Evolutionary conservation across 148 eudicot genomes (phyloP), one percentile per base, ranked within the genome.

Genomic region (Dianthus caryophyllus): DNA sequence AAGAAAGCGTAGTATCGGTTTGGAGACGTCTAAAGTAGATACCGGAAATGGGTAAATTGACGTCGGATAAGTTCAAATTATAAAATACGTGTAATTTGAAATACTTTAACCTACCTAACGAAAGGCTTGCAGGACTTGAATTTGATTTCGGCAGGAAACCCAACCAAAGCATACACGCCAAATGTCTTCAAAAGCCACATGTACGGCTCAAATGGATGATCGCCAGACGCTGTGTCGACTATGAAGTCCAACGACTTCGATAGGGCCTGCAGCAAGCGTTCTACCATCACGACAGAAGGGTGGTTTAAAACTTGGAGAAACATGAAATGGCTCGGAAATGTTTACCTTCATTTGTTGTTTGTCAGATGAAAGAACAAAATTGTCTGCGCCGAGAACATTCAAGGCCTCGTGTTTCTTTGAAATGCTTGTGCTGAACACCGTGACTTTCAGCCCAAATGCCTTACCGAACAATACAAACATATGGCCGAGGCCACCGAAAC

Each of bases 401-500:
- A 83, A 49, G 10, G 97, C 87, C 62, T 90, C 97, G 20, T 84
- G 83, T 78, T 72, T 82, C 81, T 88, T 88, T 12, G 90, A 81
- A 17, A 66, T 58, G 66, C 91, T 88, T 20, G 95, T 90, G 89
- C 89, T 88, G 44, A 90, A 80, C 63, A 88, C 97, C 0, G 95
- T 85, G 17, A 90, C 97, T 38, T 79, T 79, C 60, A 90, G 64
- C 30, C 97, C 95, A 57, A 88, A 90, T 49, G 97, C 94, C 77
- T 90, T 90, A 16, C 97, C 97, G 70, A 90, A 85, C 69, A 82
- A 75, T 11, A 90, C 95, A 3, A 88, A 95, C 86, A 88, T 76
- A 83, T 86, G 97, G 36, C 95, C 95, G 26, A 88, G 87, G 9
- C 95, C 91, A 67, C 95, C 95, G 0, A 90, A 86, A 18, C 97